phyloP scores from a whole-genome alignment of 257 asterid genomes.

The Verbascum thapsus region DNA sequence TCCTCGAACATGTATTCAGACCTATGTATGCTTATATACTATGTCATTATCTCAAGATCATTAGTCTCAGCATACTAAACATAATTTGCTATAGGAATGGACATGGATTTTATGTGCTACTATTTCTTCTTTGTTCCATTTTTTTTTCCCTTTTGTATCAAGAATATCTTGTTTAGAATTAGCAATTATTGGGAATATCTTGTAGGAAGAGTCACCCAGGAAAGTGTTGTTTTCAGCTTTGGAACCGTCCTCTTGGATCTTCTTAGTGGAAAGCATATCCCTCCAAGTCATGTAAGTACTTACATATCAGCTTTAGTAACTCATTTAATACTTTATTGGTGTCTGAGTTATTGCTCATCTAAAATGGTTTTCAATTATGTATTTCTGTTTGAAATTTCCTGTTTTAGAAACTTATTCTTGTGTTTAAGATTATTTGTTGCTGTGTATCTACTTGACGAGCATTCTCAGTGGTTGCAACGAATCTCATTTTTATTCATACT shows the following conservation, averaged over 20 bases:
- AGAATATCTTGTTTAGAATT: neutral
- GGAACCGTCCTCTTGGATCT: slow-evolving; percentile 8
- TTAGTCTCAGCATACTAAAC: too few species aligned
- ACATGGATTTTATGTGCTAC: too few species aligned
- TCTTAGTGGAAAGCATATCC: slow-evolving; percentile 6
- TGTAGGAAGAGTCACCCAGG: slow-evolving; percentile 3
- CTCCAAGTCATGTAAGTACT: too few species aligned
- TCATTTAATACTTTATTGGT: too few species aligned
- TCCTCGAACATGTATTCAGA: too few species aligned
- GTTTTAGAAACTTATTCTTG: slow-evolving; percentile 9
- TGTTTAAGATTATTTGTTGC: slow-evolving; percentile 7
- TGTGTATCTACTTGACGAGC: slow-evolving; percentile 3
- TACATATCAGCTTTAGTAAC: slow-evolving; percentile 2
- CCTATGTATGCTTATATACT: too few species aligned
- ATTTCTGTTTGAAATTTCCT: slow-evolving; percentile 12
- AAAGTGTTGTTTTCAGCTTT: slow-evolving; percentile 9
- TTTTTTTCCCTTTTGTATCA: too few species aligned
- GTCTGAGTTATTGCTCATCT: too few species aligned
- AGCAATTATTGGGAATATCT: neutral
- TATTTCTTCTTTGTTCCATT: too few species aligned
- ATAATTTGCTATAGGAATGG: too few species aligned
- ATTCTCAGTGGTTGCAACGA: neutral
- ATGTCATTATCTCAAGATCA: too few species aligned
- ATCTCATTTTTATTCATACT: slow-evolving; percentile 20
- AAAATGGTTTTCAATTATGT: too few species aligned